Evolutionary conservation across 352 stramenopile genomes (phyloP).

Genomic region (Globisporangium polare): DNA sequence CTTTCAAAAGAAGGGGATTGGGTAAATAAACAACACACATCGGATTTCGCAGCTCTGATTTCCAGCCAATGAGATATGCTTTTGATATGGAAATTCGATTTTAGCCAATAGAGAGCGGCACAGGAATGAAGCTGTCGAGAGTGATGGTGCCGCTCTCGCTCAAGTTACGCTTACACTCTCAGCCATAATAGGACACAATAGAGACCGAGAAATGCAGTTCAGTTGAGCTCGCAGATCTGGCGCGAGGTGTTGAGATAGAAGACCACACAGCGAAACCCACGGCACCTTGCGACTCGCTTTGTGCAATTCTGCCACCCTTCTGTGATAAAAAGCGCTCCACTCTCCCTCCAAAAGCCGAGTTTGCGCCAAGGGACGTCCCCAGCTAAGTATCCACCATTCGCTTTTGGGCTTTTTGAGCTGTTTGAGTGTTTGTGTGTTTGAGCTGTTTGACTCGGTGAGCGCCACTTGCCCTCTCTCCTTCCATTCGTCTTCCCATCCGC

Average conservation of each 20-base stretch:
- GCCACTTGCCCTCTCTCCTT: constrained; percentile 10
- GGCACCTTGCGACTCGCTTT: too few species aligned
- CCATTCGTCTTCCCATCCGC: constrained; percentile 10
- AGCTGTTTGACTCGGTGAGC: not conserved
- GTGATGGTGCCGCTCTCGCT: not conserved
- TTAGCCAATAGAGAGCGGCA: not conserved
- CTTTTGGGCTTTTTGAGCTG: not conserved
- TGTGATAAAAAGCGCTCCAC: not conserved
- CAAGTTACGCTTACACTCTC: not conserved
- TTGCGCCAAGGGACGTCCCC: not conserved
- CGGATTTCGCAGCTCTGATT: too few species aligned
- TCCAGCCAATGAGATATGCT: not conserved
- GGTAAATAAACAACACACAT: too few species aligned
- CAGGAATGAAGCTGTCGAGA: not conserved
- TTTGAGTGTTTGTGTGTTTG: too few species aligned
- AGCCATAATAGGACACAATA: too few species aligned
- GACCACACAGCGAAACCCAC: too few species aligned
- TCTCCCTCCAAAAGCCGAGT: not conserved
- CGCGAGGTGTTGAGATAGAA: too few species aligned
- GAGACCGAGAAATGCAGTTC: too few species aligned
- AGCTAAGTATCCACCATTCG: constrained; percentile 6
- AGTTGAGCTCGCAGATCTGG: too few species aligned
- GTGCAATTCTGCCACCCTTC: not conserved
- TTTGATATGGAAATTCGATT: not conserved
- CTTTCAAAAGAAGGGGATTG: too few species aligned